Evolutionary conservation across 1,139 yeast genomes (phyloP).

Genomic region (Candida sojae): DNA sequence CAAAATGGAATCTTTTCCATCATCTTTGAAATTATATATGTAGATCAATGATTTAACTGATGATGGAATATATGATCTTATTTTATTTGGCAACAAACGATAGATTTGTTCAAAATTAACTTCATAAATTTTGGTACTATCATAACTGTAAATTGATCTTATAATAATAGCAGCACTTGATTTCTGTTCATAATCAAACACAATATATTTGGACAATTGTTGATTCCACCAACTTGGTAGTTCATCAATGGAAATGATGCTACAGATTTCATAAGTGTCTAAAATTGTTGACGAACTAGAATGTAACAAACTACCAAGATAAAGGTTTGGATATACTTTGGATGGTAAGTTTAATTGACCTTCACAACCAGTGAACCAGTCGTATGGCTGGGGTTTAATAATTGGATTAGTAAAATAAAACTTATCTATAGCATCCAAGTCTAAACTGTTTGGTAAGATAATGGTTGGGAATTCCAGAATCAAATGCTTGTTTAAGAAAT

Average conservation of each 20-base stretch:
- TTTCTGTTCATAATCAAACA: constrained; percentile 22
- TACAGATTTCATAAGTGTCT: constrained; percentile 23
- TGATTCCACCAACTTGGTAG: constrained; percentile 34
- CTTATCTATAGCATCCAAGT: constrained; percentile 8
- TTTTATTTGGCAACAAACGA: constrained; percentile 5
- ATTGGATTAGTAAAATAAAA: constrained; percentile 8
- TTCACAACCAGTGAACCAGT: constrained; percentile 35
- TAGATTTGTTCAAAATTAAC: constrained; percentile 17
- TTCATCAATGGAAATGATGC: constrained; percentile 40
- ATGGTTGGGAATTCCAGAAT: constrained; percentile 11
- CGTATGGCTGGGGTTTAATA: constrained; percentile 15
- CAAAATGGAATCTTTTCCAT: constrained; percentile 39
- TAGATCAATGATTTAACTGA: constrained; percentile 28
- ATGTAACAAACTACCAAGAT: constrained; percentile 38
- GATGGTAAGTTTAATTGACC: constrained; percentile 43
- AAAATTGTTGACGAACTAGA: constrained; percentile 36
- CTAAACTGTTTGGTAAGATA: constrained; percentile 8
- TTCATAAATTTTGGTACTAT: constrained; percentile 32
- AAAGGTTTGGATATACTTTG: constrained; percentile 28
- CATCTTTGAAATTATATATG: constrained; percentile 41
- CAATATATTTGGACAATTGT: constrained; percentile 16
- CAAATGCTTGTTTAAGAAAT: constrained; percentile 12
- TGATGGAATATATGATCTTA: constrained; percentile 11
- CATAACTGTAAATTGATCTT: constrained; percentile 28
- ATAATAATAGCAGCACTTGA: constrained; percentile 9